A percentile compares a stretch with the other conserved stretches of the same genome.
Evolutionary conservation across 1,284 basidiomycete species (phyloP).

Genomic region (Rhodotorula sp.): DNA sequence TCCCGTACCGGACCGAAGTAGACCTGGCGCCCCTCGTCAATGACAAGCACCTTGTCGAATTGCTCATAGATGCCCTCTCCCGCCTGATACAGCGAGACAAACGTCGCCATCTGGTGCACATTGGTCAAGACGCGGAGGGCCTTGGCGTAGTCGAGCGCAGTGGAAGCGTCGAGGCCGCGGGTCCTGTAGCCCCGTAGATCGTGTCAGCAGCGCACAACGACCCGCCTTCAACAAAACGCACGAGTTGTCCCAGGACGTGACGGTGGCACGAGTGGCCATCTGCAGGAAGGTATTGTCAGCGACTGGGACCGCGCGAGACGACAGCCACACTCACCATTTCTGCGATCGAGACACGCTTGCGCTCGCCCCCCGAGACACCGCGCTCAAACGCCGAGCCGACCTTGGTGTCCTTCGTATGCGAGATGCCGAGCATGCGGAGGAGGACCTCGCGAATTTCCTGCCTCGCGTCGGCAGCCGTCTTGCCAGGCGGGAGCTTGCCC

Average conservation of each 20-base stretch:
- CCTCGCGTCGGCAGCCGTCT: constrained; percentile 56
- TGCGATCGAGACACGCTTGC: constrained; percentile 63
- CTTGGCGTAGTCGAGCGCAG: constrained; percentile 59
- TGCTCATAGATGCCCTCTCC: constrained; percentile 65
- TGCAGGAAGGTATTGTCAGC: neutral
- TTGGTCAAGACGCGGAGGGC: constrained; percentile 60
- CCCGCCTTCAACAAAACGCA: too few species aligned
- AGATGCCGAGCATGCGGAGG: constrained; percentile 63
- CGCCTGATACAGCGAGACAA: constrained; percentile 48
- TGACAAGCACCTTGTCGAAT: constrained; percentile 73
- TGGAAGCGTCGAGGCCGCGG: constrained; percentile 66
- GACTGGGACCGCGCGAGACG: neutral
- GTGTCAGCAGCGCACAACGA: too few species aligned
- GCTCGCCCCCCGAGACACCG: constrained; percentile 50
- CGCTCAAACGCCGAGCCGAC: constrained; percentile 22
- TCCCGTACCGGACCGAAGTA: constrained; percentile 66
- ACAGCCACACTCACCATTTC: constrained; percentile 55
- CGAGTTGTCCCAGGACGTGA: constrained; percentile 61
- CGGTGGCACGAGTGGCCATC: constrained; percentile 37
- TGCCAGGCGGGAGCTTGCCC: constrained; percentile 56
- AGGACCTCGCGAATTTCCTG: constrained; percentile 58
- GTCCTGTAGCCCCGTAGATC: constrained; percentile 50
- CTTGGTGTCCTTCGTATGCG: constrained; percentile 61
- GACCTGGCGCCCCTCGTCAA: constrained; percentile 80
- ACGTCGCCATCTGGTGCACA: constrained; percentile 51